Conservation (phyloP, 306 rosid genomes). For the Trichosanthes cucumerina region DNA sequence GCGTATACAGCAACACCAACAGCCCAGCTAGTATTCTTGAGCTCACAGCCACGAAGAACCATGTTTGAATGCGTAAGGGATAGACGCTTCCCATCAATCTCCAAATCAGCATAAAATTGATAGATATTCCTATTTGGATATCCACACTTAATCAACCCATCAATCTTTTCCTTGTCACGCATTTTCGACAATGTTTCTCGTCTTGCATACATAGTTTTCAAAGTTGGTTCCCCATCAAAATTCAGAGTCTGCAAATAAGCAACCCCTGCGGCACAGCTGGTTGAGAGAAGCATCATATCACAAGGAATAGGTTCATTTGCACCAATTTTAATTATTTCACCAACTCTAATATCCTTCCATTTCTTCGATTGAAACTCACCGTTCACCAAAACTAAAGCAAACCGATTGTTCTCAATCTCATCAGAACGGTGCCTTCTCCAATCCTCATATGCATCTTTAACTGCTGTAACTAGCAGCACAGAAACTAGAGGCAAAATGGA, state of each 20-base stretch:
- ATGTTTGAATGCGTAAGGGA: constrained; percentile 82
- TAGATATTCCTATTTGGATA: constrained; percentile 83
- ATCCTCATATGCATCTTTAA: constrained; percentile 77
- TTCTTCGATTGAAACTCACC: constrained; percentile 36
- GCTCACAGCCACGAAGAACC: constrained; percentile 75
- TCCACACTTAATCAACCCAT: constrained; percentile 69
- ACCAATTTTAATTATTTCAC: constrained; percentile 55
- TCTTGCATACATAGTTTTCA: constrained; percentile 80
- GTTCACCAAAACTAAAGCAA: constrained; percentile 54
- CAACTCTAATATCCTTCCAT: constrained; percentile 67
- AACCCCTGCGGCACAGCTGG: constrained; percentile 80
- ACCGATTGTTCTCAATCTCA: constrained; percentile 61
- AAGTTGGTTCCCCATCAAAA: constrained; percentile 90
- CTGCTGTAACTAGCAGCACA: constrained; percentile 74
- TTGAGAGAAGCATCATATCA: constrained; percentile 77
- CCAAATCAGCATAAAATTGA: constrained; percentile 69
- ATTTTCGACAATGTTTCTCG: constrained; percentile 68
- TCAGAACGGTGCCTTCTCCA: constrained; percentile 75
- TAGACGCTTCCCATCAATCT: constrained; percentile 54
- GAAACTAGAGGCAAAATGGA: constrained; percentile 63
- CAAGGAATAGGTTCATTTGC: constrained; percentile 70
- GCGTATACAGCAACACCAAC: constrained; percentile 74
- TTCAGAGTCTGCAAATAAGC: constrained; percentile 82
- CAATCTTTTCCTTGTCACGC: constrained; percentile 36
- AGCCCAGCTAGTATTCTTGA: constrained; percentile 76